These are phyloP conservation scores for Lecanoromycetidae sp. DNA, from an alignment of 2,329 filamentous ascomycete species.

Conservation along the genomic window DNA sequence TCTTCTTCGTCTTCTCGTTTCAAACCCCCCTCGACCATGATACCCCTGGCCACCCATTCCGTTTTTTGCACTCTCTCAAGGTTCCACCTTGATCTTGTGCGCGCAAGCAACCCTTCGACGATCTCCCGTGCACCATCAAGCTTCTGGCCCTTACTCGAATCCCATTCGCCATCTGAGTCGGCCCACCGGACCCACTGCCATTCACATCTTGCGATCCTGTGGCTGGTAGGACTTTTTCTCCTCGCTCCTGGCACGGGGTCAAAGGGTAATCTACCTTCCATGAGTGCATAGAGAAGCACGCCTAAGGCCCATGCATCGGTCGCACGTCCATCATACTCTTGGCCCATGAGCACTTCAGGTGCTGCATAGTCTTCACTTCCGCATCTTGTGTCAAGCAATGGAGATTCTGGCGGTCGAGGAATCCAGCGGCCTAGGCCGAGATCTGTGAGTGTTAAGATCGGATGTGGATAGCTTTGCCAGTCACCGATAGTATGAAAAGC, in stretches of 20 bases:
- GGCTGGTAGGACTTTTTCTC: constrained; percentile 61
- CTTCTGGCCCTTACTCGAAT: constrained; percentile 51
- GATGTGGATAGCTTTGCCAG: constrained; percentile 65
- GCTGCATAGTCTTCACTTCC: constrained; percentile 96
- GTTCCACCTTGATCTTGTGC: constrained; percentile 65
- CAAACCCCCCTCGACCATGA: constrained; percentile 47
- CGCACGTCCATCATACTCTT: constrained; percentile 81
- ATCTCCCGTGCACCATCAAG: constrained; percentile 66
- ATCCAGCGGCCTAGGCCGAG: constrained; percentile 80
- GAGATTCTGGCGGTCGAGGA: constrained; percentile 57
- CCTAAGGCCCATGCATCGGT: constrained; percentile 94
- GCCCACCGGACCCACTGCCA: constrained; percentile 90
- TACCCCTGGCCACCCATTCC: constrained; percentile 65
- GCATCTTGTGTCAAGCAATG: constrained; percentile 84
- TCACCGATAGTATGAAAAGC: constrained; percentile 56
- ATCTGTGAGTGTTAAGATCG: constrained; percentile 80
- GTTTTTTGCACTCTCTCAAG: constrained; percentile 60
- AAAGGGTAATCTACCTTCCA: constrained; percentile 88
- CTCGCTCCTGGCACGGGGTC: constrained; percentile 69
- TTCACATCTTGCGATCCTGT: constrained; percentile 89
- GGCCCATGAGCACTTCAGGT: constrained; percentile 89
- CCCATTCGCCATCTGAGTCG: constrained; percentile 76
- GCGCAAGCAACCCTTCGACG: constrained; percentile 73
- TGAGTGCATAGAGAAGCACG: constrained; percentile 80
- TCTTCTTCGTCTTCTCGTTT: constrained; percentile 37